Percentiles rank a stretch among this genome's conserved stretches.
phyloP scores from a whole-genome alignment of 805 yeast species.

The Ogataea corticis region DNA sequence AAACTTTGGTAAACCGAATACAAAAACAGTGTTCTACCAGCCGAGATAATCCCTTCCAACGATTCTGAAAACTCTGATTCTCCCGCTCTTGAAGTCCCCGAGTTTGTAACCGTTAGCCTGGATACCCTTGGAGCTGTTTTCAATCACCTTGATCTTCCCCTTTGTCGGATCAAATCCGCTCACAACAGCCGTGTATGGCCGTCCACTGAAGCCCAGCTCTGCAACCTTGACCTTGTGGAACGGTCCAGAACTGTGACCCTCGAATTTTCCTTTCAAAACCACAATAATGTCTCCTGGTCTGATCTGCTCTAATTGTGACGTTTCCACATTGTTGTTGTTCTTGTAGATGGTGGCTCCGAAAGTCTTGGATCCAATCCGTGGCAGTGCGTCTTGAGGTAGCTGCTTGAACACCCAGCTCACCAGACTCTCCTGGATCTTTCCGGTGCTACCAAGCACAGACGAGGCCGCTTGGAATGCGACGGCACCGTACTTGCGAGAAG shows the following conservation, averaged over 20 bases:
- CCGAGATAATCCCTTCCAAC: slow-evolving; percentile 72
- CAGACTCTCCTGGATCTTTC: slow-evolving; percentile 30
- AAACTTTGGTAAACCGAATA: background rate
- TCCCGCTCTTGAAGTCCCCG: slow-evolving; percentile 75
- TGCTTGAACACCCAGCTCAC: slow-evolving; percentile 38
- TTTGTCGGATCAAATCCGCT: slow-evolving; percentile 74
- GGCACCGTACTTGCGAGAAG: slow-evolving; percentile 52
- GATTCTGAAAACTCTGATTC: slow-evolving; percentile 74
- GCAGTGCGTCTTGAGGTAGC: slow-evolving; percentile 36
- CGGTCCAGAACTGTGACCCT: slow-evolving; percentile 52
- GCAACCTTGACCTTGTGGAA: slow-evolving; percentile 33
- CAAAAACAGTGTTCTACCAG: slow-evolving; percentile 46
- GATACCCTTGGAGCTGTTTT: slow-evolving; percentile 53
- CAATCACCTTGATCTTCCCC: slow-evolving; percentile 68
- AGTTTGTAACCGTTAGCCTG: slow-evolving; percentile 64
- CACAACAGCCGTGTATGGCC: slow-evolving; percentile 61
- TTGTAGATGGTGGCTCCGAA: slow-evolving; percentile 74
- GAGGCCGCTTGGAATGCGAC: slow-evolving; percentile 48
- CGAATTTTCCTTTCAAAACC: slow-evolving; percentile 72
- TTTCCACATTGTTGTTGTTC: slow-evolving; percentile 50
- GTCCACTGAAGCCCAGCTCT: slow-evolving; percentile 56
- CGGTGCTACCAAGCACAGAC: slow-evolving; percentile 35
- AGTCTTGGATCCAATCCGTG: slow-evolving; percentile 61
- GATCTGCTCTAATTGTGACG: slow-evolving; percentile 59
- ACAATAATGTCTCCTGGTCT: slow-evolving; percentile 84